Percentiles rank a stretch among this genome's conserved stretches.
Evolutionary conservation across 257 asterid species (phyloP).

Genomic region (Petunia axillaris): DNA sequence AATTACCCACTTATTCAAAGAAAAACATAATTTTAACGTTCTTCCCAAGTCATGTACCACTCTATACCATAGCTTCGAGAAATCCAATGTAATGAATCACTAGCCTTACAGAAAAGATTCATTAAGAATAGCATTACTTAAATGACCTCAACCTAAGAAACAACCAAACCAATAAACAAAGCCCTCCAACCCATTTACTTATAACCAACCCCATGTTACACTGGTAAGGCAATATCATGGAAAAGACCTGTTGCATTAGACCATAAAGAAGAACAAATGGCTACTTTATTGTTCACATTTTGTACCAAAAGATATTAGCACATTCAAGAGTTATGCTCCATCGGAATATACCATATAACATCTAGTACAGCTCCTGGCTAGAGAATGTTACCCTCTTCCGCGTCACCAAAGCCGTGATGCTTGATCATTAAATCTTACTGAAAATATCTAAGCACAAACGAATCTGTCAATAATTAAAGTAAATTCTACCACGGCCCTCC

Average conservation of each 20-base stretch:
- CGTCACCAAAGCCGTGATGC: neutral
- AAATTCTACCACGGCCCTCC: neutral
- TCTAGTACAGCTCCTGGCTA: neutral
- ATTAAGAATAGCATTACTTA: neutral
- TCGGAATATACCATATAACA: neutral
- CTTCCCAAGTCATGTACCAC: neutral
- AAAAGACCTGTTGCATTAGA: neutral
- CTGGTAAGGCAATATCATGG: neutral
- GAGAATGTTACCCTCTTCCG: neutral
- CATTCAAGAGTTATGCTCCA: neutral
- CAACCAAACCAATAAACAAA: neutral
- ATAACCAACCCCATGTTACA: neutral
- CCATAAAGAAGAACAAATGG: constrained; percentile 8
- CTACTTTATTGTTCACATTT: neutral
- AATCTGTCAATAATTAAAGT: neutral
- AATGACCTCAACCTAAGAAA: constrained; percentile 9
- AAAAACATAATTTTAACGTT: neutral
- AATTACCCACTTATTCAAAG: neutral
- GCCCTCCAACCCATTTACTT: neutral
- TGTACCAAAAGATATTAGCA: constrained; percentile 14
- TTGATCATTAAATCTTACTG: neutral
- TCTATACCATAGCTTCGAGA: neutral
- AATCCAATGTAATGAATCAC: neutral
- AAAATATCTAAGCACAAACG: constrained; percentile 12
- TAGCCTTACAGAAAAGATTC: neutral